Evolutionary conservation across 306 rosid genomes (phyloP), one percentile per base, ranked within the genome.

Genomic region (Acacia acuminata): DNA sequence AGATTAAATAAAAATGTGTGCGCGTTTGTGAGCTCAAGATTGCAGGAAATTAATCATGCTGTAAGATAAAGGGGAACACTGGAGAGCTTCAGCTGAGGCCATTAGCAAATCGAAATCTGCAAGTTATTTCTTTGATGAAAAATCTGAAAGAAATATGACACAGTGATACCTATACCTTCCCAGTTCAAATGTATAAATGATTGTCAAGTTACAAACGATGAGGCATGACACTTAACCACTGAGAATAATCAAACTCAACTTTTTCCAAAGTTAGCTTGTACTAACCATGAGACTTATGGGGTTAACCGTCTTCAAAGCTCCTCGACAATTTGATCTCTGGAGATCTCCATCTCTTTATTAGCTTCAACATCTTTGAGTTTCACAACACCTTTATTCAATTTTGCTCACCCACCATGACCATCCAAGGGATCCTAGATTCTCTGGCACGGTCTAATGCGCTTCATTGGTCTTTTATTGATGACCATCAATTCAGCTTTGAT

Each of bases 381-480:
- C 73, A 93, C 92, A 17, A 86, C 75, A 72, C 94, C 96, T 81
- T 88, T 95, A 5, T 76, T 90, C 88, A 83, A 27, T 83, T 92
- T 94, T 42, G 91, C 71, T 96, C 97, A 14, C 97, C 97, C 70
- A 88, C 89, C 25, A 93, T 71, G 58, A 93, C 77, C 91, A 96
- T 93, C 96, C 93, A 93, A n/a, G 98, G 98, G 58, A 96, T 92
- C 80, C 85, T 85, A 34, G 94, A 91, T 44, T 93, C 97, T 83
- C 67, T 84, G 24, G 92, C 99, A 79, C 90, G 92, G 55, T 94
- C 94, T 22, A n/a, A 91, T 80, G 87, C 90, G 98, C 84, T 96
- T 96, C 50, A 10, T 53, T 48, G 73, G 20, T 82, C 92, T 90
- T 82, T 91, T 96, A 73, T 88, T n/a, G n/a, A n/a, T 83, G 25